Evolutionary conservation across 2,329 filamentous ascomycete species (phyloP), one percentile per base, ranked within the genome.

Genomic region (Colletotrichum liaoningense): DNA sequence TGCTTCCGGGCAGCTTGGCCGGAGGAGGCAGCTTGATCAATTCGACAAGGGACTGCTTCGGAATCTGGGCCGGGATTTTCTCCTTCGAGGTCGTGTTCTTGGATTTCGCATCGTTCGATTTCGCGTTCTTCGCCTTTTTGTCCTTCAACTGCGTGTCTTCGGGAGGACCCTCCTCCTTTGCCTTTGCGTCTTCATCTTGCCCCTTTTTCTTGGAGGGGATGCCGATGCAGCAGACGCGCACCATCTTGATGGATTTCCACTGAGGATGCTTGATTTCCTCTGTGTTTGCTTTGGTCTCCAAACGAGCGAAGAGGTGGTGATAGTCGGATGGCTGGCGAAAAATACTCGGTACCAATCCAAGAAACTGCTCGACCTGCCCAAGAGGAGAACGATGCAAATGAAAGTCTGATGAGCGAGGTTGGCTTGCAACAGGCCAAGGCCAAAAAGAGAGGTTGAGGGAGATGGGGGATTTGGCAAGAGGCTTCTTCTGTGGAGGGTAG

Each of bases 301-400:
- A 70, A 69, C 67, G 67, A 73, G 60, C 30, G 70, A 59, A 63
- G 42, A 56, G 70, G 24, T 38, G 46, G 54, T 49, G 67, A 73
- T 73, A 73, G 59, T 70, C 55, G 60, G 49, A 70, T 60, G 66
- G 67, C 66, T 73, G 70, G 70, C 46, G 63, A 68, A 38, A 63
- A 69, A 65, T 60, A 64, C 70, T 55, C 35, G 64, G 62, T 55
- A 30, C 60, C 70, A 55, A 73, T 73, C 70, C 70, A 69, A 73
- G 67, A 73, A 70, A 63, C 62, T 64, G 46, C 55, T 38, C 55
- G 49, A 54, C 26, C 38, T 57, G 67, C 70, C 70, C 70, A 73
- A 72, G 55, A 59, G 60, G 60, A 60, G 60, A 62, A 73, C 60
- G 62, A 73, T 70, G 67, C 70, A 73, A 65, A 60, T 60, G 63